Conservation (phyloP, 2,329 filamentous ascomycete genomes). For the Colletotrichum coccodes region DNA sequence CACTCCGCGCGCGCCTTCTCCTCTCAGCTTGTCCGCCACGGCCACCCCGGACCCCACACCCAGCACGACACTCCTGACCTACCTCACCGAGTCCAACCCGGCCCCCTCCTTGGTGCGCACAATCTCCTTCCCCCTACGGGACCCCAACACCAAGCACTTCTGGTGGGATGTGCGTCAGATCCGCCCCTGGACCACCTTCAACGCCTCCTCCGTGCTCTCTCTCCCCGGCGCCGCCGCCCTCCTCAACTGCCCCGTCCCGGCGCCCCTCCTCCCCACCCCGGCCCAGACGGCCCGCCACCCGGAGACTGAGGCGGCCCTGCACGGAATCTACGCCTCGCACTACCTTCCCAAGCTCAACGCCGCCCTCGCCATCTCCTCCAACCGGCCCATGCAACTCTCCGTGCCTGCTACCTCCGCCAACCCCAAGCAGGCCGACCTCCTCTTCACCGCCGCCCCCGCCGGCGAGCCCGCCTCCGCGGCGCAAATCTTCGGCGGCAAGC, state of each 20-base stretch:
- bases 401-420: constrained; percentile 46
- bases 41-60: constrained; percentile 57
- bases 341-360: constrained; percentile 90
- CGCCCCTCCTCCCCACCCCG: constrained; percentile 69
- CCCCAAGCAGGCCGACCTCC: constrained; percentile 58
- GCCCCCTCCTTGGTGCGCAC: constrained; percentile 84
- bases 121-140: constrained; percentile 75
- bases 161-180: constrained; percentile 97
- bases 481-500: constrained; percentile 60
- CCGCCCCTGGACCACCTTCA: constrained; percentile 85
- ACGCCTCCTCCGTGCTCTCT: constrained; percentile 73
- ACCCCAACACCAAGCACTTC: constrained; percentile 81
- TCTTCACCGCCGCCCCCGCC: constrained; percentile 73
- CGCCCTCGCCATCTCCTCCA: constrained; percentile 80
- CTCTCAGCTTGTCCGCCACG: constrained; percentile 49
- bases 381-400: constrained; percentile 67
- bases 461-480: constrained; percentile 67
- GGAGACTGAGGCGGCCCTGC: constrained; percentile 81
- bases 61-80: constrained; percentile 78
- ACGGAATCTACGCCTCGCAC: constrained; percentile 79
- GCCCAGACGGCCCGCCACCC: constrained; percentile 71
- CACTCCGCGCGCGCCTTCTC: constrained; percentile 56
- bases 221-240: constrained; percentile 79
- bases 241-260: constrained; percentile 75
- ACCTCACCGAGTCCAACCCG: constrained; percentile 83